Evolutionary conservation across 1,139 yeast species (phyloP), one percentile per base, ranked within the genome.

Genomic region (Casaregolazyma lundiana): DNA sequence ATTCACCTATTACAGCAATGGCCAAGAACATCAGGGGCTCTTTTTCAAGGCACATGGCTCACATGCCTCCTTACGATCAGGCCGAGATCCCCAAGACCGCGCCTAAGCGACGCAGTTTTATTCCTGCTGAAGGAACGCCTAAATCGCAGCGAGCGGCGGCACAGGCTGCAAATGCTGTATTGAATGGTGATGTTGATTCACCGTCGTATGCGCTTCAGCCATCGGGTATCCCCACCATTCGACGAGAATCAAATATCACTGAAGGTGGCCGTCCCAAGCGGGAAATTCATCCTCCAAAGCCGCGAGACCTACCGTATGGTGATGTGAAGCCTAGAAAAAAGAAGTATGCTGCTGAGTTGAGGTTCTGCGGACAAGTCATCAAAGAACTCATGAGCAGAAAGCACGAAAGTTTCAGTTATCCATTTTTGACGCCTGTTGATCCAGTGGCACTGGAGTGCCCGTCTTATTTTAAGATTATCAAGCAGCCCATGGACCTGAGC

Each of bases 391-490:
- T 72, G 54, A 80, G 86, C 20, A 92, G 92, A 66, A 90, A 88
- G 67, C 87, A 89, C 63, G 87, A 84, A 59, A 75, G 80, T 45
- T 83, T 84, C 62, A 83, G 92, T 54, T 92, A 84, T 67, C 97
- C 98, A 29, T 92, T 92, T 61, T 70, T 92, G 60, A 84, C 78
- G 50, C 98, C 99, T 0, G 98, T 92, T 41, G 98, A 94, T 65
- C 92, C 97, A 0, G 89, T 89, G 29, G 96, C 96, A 7, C 76
- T 90, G 59, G 89, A 88, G 61, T 84, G 95, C 56, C 98, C 98
- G 29, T 81, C 89, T 44, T 92, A 94, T 66, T 76, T 77, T 59
- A 92, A 90, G 55, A 71, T 88, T 50, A 82, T 92, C 50, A 88
- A 87, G 66, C 78, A 81, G 57, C 98, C 99, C 49, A 94, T 92